These are phyloP conservation scores for Apophysomyces ossiformis DNA, from an alignment of 371 early-diverging fungal species.

Conservation along the genomic window DNA sequence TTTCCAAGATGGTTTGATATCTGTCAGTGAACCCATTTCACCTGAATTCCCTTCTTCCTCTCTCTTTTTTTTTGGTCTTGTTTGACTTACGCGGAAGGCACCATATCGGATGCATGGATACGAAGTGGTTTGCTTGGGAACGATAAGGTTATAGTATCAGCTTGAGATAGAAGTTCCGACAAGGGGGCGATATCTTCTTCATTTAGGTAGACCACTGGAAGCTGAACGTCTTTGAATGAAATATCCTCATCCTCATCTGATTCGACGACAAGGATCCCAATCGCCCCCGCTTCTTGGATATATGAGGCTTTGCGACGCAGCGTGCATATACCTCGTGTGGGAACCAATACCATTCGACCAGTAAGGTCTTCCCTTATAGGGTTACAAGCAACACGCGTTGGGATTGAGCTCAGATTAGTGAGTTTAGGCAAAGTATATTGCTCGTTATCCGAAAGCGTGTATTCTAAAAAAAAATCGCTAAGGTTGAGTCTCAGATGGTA, in stretches of 20 bases:
- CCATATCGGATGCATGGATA: background rate
- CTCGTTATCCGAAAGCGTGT: background rate
- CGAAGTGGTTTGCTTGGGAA: background rate
- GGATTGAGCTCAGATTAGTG: conserved; percentile 1
- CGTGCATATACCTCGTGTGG: conserved; percentile 20
- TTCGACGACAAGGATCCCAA: conserved; percentile 12
- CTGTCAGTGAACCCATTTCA: background rate
- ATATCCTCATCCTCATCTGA: background rate
- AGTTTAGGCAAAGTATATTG: background rate
- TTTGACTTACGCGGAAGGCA: conserved; percentile 12
- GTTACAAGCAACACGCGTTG: conserved; percentile 11
- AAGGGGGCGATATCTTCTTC: conserved; percentile 3
- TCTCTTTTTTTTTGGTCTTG: background rate
- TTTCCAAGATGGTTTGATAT: no score
- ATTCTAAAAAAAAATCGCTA: background rate
- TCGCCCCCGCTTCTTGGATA: conserved; percentile 21
- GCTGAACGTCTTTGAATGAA: background rate
- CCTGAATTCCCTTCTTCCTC: no score
- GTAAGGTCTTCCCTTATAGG: conserved; percentile 21
- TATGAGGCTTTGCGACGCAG: conserved; percentile 22
- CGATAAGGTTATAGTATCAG: background rate
- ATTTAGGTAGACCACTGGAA: conserved; percentile 20
- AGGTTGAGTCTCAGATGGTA: background rate
- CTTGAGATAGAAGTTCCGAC: background rate
- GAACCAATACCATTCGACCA: conserved; percentile 19